phyloP scores from a whole-genome alignment of 1,284 basidiomycete genomes.

The Abortiporus biennis region DNA sequence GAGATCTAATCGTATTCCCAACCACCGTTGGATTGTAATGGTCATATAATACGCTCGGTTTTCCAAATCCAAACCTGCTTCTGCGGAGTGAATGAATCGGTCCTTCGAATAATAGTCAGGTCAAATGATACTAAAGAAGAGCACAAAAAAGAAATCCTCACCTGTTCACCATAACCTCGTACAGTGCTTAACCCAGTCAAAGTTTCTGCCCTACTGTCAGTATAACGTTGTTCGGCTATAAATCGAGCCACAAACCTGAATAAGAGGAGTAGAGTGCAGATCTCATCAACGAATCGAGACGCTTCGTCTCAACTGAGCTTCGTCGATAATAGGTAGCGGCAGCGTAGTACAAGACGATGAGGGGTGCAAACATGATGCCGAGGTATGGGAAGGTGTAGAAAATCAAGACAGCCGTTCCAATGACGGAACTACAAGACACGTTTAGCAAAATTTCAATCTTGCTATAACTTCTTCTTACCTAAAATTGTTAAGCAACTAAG shows the following conservation, averaged over 20 bases:
- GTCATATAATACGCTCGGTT: conserved; percentile 79
- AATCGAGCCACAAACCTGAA: conserved; percentile 22
- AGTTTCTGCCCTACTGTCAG: conserved; percentile 36
- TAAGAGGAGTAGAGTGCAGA: conserved; percentile 59
- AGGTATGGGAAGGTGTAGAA: conserved; percentile 62
- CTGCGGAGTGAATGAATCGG: conserved; percentile 40
- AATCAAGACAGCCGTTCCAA: conserved; percentile 52
- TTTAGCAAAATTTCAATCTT: too few species aligned
- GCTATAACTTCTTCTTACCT: conserved; percentile 13
- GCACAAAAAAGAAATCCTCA: conserved; percentile 10
- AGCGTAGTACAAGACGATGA: conserved; percentile 43
- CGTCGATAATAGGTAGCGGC: conserved; percentile 48
- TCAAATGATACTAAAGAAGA: neutral
- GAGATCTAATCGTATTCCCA: conserved; percentile 54
- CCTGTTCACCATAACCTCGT: conserved; percentile 49
- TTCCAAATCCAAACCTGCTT: conserved; percentile 52
- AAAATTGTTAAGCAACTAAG: conserved; percentile 41
- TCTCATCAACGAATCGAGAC: conserved; percentile 64
- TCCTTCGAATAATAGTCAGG: conserved; percentile 11
- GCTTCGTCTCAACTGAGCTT: conserved; percentile 60
- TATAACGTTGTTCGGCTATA: conserved; percentile 36
- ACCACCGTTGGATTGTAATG: conserved; percentile 58
- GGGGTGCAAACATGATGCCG: conserved; percentile 51
- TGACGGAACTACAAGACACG: conserved; percentile 26
- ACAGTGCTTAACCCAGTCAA: conserved; percentile 61